Conservation (phyloP, 2,329 filamentous ascomycete species). For the Beauveria sp. region DNA sequence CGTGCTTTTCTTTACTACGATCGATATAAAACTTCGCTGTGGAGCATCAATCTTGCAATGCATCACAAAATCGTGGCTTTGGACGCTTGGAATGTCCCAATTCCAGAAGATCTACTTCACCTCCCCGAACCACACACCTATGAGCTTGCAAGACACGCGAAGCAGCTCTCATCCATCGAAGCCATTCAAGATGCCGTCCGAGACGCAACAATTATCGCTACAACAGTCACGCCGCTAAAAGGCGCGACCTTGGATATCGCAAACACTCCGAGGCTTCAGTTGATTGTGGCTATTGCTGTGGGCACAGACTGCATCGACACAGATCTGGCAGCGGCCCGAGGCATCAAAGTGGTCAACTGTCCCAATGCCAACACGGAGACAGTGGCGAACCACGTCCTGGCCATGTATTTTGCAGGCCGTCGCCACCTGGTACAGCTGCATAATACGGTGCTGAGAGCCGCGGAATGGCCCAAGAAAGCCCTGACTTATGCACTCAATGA, state of each 20-base stretch:
- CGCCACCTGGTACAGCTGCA: slow-evolving; percentile 9
- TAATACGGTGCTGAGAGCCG: not conserved
- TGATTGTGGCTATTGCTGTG: slow-evolving; percentile 2
- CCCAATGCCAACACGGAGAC: slow-evolving; percentile 68
- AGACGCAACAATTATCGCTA: not conserved
- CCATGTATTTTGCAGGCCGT: slow-evolving; percentile 51
- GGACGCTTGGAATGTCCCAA: slow-evolving; percentile 3
- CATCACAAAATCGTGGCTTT: slow-evolving; percentile 5
- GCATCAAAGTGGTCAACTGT: slow-evolving; percentile 67
- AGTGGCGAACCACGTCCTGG: slow-evolving; percentile 65
- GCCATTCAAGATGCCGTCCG: not conserved
- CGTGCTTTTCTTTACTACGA: not conserved
- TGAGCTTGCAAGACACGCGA: not conserved
- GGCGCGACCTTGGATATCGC: not conserved
- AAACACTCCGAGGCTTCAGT: not conserved
- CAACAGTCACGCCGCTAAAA: not conserved
- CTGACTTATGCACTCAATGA: slow-evolving; percentile 15
- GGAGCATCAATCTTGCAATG: not conserved
- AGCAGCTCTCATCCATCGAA: not conserved
- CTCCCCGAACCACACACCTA: slow-evolving; percentile 1
- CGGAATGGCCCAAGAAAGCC: slow-evolving; percentile 14
- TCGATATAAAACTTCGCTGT: not conserved
- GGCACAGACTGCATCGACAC: slow-evolving; percentile 72
- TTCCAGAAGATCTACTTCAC: not conserved
- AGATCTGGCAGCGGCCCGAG: slow-evolving; percentile 55